These are phyloP conservation scores for Terfezia claveryi DNA, from an alignment of 495 filamentous ascomycete genomes.

Conservation along the genomic window DNA sequence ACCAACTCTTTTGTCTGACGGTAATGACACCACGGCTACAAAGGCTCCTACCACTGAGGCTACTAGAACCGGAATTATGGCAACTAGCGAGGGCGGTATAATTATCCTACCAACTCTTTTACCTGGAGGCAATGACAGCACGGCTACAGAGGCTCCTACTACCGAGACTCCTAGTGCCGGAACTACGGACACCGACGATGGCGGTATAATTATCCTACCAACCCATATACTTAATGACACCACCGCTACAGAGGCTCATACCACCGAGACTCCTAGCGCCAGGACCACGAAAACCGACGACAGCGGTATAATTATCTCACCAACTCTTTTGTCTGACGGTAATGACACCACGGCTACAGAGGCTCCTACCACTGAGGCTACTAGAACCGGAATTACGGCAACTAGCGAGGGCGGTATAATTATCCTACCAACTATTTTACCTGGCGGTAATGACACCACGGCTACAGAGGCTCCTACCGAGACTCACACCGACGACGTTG, in stretches of 20 bases:
- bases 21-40: constrained; percentile 6
- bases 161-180: constrained; percentile 2
- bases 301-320: constrained; percentile 4
- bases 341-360: constrained; percentile 9
- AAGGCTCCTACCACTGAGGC: constrained; percentile 12
- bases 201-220: constrained; percentile 3
- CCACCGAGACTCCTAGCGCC: constrained; percentile 6
- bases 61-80: neutral
- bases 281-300: neutral
- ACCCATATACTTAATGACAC: constrained; percentile 1
- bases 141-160: constrained; percentile 9
- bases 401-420: constrained; percentile 5
- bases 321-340: constrained; percentile 1
- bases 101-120: neutral
- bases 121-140: constrained; percentile 1
- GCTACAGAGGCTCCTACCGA: constrained; percentile 14
- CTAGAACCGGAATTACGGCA: neutral
- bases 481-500: neutral
- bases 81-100: constrained; percentile 4
- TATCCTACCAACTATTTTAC: neutral
- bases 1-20: neutral
- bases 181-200: neutral
- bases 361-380: constrained; percentile 8
- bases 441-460: constrained; percentile 1
- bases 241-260: constrained; percentile 8